Base-by-base conservation (phyloP, 768 basidiomycete species). In the Cyathus striatus region DNA sequence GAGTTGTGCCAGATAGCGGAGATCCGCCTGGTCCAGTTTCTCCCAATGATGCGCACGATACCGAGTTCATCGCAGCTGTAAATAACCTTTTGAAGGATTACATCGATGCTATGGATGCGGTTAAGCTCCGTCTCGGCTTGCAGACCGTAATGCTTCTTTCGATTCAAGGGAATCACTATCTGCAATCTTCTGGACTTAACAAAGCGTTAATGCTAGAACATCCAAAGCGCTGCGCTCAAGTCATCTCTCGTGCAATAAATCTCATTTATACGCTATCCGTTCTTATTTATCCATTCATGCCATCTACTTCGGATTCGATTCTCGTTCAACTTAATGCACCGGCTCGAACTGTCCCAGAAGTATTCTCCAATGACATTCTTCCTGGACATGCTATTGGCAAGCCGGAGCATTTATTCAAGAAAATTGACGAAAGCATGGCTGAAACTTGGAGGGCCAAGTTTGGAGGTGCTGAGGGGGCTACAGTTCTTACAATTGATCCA, bases 231-330 rank as follows among this genome's bases (percentile, higher is more conserved):
- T 95, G 92, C 54, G 93, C 87, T 3, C 84, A 89, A 54, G 94
- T 98, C 51, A 70, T 98, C 45, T 82, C 87, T 38, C 83, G 92
- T 41, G 88, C 93, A 21, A 64, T 92, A 62, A 97, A 97, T 68
- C 69, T 99, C 51, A 95, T 98, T 60, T 98, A 96, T 60, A 66
- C 83, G 26, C 73, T 99, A 44, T 86, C 90, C 10, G 84, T 81
- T 22, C 70, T 96, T 52, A 64, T 91, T 50, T 86, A 93, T 58
- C 95, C 96, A 0, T 99, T 91, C 81, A 97, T 99, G 93, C 96
- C 96, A 30, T 75, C 83, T 10, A 95, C 90, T 0, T 82, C 86
- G 25, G 79, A 78, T 20, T 72, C 81, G 2, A 93, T 99, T 50
- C 73, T 95, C 42, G 55, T 61, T 16, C 96, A 99, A 56, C 76